These are phyloP conservation scores for Coniochaeta prunicola DNA, from an alignment of 2,329 filamentous ascomycete genomes.

Conservation along the genomic window DNA sequence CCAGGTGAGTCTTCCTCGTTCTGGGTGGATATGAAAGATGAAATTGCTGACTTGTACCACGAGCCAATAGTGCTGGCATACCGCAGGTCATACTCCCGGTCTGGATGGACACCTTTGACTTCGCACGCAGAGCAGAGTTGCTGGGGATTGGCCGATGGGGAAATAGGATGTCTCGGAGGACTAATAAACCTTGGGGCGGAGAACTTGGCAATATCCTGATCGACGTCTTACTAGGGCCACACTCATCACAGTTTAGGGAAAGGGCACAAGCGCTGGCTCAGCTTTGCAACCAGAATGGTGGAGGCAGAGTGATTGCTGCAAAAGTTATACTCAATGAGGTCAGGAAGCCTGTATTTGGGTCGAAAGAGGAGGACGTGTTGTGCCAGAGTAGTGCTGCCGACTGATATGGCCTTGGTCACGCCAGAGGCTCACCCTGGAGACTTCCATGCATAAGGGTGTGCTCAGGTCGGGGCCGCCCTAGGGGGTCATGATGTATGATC, in stretches of 20 bases:
- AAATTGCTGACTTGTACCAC: background rate
- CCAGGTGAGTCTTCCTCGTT: conserved; percentile 10
- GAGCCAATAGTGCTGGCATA: conserved; percentile 21
- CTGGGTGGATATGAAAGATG: background rate
- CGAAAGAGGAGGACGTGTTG: background rate
- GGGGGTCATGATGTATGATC: too few relatives aligned
- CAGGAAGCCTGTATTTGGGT: background rate
- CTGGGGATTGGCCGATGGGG: conserved; percentile 17
- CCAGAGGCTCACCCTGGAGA: too few relatives aligned
- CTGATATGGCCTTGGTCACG: too few relatives aligned
- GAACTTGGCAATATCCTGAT: conserved; percentile 1
- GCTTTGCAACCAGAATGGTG: conserved; percentile 2
- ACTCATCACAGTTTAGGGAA: background rate
- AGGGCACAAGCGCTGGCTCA: background rate
- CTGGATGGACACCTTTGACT: conserved; percentile 28
- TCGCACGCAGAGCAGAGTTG: conserved; percentile 25
- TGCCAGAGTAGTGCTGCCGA: background rate
- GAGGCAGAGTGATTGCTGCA: conserved; percentile 4
- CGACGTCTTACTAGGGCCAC: background rate
- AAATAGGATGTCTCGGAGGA: background rate
- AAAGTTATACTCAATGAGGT: conserved; percentile 5
- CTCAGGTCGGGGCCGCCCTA: too few relatives aligned
- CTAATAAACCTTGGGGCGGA: background rate
- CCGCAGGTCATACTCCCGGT: conserved; percentile 30
- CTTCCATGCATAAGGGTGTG: too few relatives aligned